Percentiles rank a stretch among this genome's conserved stretches.
Conservation (phyloP, 2,329 filamentous ascomycete genomes). For the Blastomyces emzantsi region DNA sequence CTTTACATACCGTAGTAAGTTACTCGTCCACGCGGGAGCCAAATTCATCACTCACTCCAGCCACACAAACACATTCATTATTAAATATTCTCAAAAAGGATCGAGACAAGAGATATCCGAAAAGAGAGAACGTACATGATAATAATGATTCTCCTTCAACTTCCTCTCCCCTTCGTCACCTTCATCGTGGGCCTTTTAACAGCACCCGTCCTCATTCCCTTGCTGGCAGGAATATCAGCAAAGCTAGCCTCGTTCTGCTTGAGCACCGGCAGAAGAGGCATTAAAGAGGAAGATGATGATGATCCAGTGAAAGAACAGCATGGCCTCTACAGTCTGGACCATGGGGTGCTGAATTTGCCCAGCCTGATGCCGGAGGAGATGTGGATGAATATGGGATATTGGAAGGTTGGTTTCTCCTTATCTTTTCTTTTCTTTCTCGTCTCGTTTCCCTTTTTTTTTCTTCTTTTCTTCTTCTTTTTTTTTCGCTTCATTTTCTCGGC, state of each 20-base stretch:
- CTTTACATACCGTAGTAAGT: too few species aligned
- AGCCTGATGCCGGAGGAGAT: constrained; percentile 40
- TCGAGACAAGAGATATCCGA: background rate
- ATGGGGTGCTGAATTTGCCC: constrained; percentile 48
- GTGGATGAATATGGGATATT: constrained; percentile 59
- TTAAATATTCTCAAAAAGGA: too few species aligned
- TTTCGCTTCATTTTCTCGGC: background rate
- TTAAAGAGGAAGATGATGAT: background rate
- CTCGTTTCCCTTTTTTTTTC: background rate
- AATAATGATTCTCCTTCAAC: background rate
- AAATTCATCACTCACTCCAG: too few species aligned
- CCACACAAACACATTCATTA: too few species aligned
- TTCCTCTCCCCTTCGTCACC: constrained; percentile 2
- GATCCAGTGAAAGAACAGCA: background rate
- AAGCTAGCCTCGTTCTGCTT: background rate
- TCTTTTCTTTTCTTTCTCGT: background rate
- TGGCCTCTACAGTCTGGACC: constrained; percentile 43
- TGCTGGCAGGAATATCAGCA: background rate
- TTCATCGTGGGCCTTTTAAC: background rate
- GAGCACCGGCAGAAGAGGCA: background rate
- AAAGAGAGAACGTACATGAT: too few species aligned
- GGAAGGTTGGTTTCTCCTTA: constrained; percentile 35
- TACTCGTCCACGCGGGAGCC: too few species aligned
- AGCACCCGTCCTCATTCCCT: constrained; percentile 3
- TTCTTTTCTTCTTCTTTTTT: background rate